Evolutionary conservation across 2,329 filamentous ascomycete species (phyloP).

Genomic region (Aspergillus sp.): DNA sequence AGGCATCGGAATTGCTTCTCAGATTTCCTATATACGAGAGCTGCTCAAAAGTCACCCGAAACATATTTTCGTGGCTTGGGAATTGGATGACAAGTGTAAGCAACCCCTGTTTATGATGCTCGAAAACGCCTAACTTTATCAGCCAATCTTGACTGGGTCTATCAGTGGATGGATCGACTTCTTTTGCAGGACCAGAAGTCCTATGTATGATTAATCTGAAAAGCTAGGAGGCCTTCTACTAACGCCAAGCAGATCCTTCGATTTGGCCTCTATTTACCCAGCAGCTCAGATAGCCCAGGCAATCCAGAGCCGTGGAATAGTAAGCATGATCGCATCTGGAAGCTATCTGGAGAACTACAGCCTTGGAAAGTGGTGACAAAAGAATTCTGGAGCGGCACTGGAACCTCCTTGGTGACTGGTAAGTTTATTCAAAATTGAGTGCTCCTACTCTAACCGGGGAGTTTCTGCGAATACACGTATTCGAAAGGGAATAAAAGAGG

Average conservation of each 20-base stretch:
- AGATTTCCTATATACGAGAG: slow-evolving; percentile 35
- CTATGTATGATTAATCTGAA: not conserved
- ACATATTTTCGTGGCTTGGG: slow-evolving; percentile 19
- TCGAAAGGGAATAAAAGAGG: not conserved
- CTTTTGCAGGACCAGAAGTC: slow-evolving; percentile 15
- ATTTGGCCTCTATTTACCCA: slow-evolving; percentile 7
- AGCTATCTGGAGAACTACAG: not conserved
- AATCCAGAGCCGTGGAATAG: slow-evolving; percentile 6
- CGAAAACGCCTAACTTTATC: not conserved
- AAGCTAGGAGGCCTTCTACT: slow-evolving; percentile 3
- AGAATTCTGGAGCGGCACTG: slow-evolving; percentile 1
- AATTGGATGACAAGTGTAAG: slow-evolving; percentile 10
- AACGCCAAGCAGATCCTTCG: slow-evolving; percentile 3
- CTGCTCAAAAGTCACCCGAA: slow-evolving; percentile 16
- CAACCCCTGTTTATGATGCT: not conserved
- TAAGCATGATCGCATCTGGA: slow-evolving; percentile 3
- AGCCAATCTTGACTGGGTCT: slow-evolving; percentile 22
- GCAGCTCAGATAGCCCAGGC: not conserved
- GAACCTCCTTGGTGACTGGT: slow-evolving; percentile 7
- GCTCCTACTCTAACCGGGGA: not conserved
- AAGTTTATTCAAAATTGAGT: not conserved
- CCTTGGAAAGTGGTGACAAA: slow-evolving; percentile 1
- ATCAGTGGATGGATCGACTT: slow-evolving; percentile 21
- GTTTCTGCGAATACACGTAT: not conserved
- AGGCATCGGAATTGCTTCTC: slow-evolving; percentile 33